phyloP scores from a whole-genome alignment of 345 rosid species.

The Mangifera indica region DNA sequence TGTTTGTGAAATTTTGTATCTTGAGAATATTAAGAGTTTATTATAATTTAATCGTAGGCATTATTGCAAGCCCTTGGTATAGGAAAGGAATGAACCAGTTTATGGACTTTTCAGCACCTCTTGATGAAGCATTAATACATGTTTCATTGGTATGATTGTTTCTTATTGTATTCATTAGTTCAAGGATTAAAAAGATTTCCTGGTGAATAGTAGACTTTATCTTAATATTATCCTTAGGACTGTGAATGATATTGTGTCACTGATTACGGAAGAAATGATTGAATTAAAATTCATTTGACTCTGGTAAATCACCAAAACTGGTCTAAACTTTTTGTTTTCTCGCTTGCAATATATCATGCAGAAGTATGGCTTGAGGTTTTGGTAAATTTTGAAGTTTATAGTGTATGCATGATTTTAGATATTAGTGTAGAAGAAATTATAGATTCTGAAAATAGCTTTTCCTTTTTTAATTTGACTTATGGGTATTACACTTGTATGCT shows the following conservation, averaged over 20 bases:
- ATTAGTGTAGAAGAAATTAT: neutral
- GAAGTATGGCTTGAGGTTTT: neutral
- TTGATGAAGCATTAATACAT: constrained; percentile 86
- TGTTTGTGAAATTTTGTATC: neutral
- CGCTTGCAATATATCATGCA: neutral
- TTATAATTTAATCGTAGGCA: constrained; percentile 46
- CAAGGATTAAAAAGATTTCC: neutral
- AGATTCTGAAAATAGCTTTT: neutral
- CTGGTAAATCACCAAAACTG: neutral
- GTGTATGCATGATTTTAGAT: neutral
- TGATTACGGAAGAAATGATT: neutral
- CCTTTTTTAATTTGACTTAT: neutral
- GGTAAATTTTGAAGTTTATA: neutral
- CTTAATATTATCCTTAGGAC: neutral
- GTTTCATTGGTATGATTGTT: constrained; percentile 62
- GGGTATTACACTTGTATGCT: too few relatives aligned
- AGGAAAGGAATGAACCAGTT: constrained; percentile 88
- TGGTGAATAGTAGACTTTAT: neutral
- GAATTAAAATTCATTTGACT: neutral
- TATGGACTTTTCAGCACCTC: constrained; percentile 92
- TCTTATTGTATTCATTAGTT: neutral
- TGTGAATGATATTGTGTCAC: constrained; percentile 4
- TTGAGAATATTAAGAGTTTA: neutral
- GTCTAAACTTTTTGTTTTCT: neutral
- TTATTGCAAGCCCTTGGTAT: constrained; percentile 83